Conservation (phyloP, 208 protist species). For the Ichthyophonus hoferi region DNA sequence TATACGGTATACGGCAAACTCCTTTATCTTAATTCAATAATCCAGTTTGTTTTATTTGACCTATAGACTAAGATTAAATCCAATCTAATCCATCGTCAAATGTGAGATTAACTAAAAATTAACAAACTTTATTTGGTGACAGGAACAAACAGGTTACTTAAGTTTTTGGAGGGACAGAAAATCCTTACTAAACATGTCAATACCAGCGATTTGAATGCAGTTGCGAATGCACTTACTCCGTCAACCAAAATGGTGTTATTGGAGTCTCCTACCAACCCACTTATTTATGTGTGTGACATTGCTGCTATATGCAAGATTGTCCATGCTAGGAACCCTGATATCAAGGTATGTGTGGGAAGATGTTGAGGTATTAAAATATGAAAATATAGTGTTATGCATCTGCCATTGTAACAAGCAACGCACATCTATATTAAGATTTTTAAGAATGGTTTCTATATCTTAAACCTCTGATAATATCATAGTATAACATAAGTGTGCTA, state of each 20-base stretch:
- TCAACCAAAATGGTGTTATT: constrained; percentile 82
- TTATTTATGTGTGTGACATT: constrained; percentile 77
- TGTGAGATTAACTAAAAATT: no score
- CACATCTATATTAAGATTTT: constrained; percentile 49
- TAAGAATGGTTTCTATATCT: constrained; percentile 1
- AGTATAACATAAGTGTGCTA: no score
- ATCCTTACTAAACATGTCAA: constrained; percentile 73
- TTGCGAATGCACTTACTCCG: constrained; percentile 63
- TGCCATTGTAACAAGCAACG: no score
- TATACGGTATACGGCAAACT: no score
- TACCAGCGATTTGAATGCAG: constrained; percentile 68
- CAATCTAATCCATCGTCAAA: no score
- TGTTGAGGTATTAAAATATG: no score
- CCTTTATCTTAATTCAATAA: no score
- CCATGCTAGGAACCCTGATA: constrained; percentile 27
- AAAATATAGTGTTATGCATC: no score
- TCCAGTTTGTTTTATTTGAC: no score
- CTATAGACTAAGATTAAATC: no score
- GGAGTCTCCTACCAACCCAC: constrained; percentile 84
- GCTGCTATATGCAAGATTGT: constrained; percentile 62
- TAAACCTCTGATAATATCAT: no score
- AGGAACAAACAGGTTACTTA: constrained; percentile 45
- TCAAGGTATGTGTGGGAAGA: not conserved
- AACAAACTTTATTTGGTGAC: not conserved
- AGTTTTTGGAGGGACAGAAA: constrained; percentile 54